These are phyloP conservation scores for Trichosporon sp. DNA, from an alignment of 1,284 basidiomycete species.

Conservation along the genomic window DNA sequence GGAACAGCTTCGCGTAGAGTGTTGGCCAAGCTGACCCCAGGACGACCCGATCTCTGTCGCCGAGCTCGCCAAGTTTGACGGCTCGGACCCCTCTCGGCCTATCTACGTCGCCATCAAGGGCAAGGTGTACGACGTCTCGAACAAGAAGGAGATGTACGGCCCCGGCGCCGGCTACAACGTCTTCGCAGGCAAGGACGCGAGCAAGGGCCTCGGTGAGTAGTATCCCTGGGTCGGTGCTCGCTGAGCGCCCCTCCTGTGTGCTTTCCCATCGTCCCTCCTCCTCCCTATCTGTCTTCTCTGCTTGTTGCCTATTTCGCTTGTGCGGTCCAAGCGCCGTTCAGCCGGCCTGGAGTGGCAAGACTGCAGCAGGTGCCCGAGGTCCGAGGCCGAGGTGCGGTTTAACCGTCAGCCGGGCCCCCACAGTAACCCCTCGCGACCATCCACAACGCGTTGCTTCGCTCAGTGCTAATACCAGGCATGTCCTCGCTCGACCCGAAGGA, in stretches of 20 bases:
- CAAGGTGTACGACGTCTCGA: constrained; percentile 50
- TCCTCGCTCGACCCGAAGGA: constrained; percentile 83
- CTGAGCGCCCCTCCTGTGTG: no score
- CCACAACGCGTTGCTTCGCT: background rate
- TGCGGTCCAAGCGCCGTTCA: no score
- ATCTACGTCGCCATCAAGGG: constrained; percentile 52
- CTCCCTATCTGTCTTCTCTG: no score
- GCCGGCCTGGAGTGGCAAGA: background rate
- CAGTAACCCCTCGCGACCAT: background rate
- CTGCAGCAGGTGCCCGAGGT: background rate
- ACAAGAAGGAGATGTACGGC: constrained; percentile 50
- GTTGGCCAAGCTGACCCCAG: constrained; percentile 19
- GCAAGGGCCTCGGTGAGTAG: constrained; percentile 67
- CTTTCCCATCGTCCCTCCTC: no score
- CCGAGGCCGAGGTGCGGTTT: background rate
- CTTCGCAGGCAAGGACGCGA: constrained; percentile 83
- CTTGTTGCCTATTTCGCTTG: no score
- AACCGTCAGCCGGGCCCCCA: background rate
- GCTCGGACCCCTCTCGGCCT: constrained; percentile 41
- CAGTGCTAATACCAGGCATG: constrained; percentile 47
- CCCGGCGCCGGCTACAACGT: constrained; percentile 49
- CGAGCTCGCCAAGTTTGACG: constrained; percentile 43
- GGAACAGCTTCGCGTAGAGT: no score
- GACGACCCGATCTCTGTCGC: constrained; percentile 42
- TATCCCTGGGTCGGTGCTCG: no score